Base-by-base conservation (phyloP, 768 basidiomycete genomes). In the Thelephora ganbajun region DNA sequence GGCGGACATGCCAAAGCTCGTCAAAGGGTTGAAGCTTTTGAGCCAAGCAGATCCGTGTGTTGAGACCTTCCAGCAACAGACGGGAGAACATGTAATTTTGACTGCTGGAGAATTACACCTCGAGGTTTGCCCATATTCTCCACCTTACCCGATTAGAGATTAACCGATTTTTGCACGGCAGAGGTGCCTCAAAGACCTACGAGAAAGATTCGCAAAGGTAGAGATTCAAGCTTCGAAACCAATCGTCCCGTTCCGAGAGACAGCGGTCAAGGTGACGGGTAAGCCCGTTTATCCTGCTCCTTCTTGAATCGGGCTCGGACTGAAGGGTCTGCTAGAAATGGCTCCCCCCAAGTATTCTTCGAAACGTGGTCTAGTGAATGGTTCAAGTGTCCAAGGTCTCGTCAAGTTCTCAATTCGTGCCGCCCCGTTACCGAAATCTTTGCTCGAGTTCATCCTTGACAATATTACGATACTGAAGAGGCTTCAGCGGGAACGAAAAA, bases 171-270 rank as follows among this genome's bases (percentile, higher is more conserved):
- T 36, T 18, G 46, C 20, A 35, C 30, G 19, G 2, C 60, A 97
- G 92, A 79, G 96, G 52, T 99, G 96, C 62, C 65, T 98, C 37
- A 94, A 91, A 64, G 96, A 98, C 62, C 68, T 99, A n/a, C 76
- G 86, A 18, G 96, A 98, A 61, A 74, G 96, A 33, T 98, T 97
- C 62, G 94, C 96, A 2, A 76, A 80, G 50, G 79, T 97, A 33
- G 89, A 89, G 43, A 92, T 99, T 26, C 90, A 92, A 55, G 81
- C 84, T 1, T 97, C 93, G 1, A 80, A 91, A 56, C 92, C 93
- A 0, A 97, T 98, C 49, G 96, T 99, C 2, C 96, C 96, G 11
- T 99, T 97, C 69, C 76, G 96, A 35, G 96, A 98, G 64, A 97
- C 96, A 0, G 87, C 89, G 0, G 75, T 94, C 12, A 84, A 78